These are phyloP conservation scores for Phytophthora megakarya DNA, from an alignment of 352 stramenopile genomes.

Conservation along the genomic window DNA sequence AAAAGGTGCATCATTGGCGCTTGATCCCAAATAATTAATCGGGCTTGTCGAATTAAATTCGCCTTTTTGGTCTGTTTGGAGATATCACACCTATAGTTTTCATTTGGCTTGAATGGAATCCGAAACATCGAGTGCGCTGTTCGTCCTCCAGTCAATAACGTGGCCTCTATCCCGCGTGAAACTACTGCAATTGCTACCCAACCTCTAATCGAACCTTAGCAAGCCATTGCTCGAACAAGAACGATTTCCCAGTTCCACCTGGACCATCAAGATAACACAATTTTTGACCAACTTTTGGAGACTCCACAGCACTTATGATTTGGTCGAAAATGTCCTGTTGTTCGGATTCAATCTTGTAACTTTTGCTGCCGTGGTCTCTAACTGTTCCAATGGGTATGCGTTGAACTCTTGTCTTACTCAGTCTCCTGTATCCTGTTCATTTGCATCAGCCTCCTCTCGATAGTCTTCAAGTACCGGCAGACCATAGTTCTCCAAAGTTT, in stretches of 20 bases:
- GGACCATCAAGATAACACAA: too few relatives aligned
- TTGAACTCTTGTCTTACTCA: background rate
- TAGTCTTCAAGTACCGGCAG: background rate
- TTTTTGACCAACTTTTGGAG: too few relatives aligned
- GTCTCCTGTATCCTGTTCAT: background rate
- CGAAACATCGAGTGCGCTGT: too few relatives aligned
- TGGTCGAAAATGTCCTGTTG: background rate
- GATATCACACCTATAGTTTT: too few relatives aligned
- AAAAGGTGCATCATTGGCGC: constrained; percentile 21
- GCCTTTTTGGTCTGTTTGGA: too few relatives aligned
- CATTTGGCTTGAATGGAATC: too few relatives aligned
- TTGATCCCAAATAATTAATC: too few relatives aligned
- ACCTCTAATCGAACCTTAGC: too few relatives aligned
- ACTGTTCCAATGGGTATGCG: background rate
- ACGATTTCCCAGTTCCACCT: constrained; percentile 42
- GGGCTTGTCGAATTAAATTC: too few relatives aligned
- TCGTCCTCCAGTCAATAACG: too few relatives aligned
- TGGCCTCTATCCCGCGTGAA: too few relatives aligned
- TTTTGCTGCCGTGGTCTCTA: background rate
- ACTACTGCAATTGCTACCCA: too few relatives aligned
- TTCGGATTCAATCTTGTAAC: background rate
- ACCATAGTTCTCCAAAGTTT: constrained; percentile 11
- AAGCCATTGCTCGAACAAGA: constrained; percentile 16
- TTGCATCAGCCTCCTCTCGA: background rate
- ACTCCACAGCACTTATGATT: background rate